Base-by-base conservation (phyloP, 2,329 filamentous ascomycete genomes). In the Xylaria sp. region DNA sequence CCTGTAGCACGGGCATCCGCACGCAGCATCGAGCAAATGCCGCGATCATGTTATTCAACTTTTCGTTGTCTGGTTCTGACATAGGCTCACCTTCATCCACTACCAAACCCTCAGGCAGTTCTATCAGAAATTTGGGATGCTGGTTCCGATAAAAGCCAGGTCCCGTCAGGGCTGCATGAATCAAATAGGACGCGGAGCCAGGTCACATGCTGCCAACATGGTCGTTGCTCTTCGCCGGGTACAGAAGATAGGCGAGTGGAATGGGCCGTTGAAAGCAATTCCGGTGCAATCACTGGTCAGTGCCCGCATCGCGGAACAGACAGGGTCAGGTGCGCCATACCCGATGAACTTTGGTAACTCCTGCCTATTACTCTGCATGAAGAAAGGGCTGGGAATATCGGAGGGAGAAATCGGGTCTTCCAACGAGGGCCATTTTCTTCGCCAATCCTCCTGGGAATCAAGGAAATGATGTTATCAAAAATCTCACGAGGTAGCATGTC, bases 11-110 rank as follows among this genome's bases (percentile, higher is more conserved):
- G 3, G 57, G 49, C 57, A 60, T 53, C 17, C 50, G 40, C 23
- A 37, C 50, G n/a, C 51, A 60, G 43, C 43, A 47, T 19, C 57
- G 50, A 42, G 50, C 57, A 17, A 60, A 60, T 23, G 51, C 51
- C 12, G 9, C 12, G 6, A 50, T 31, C 43, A 60, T 33, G 14
- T 23, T 28, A 25, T 55, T 37, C 23, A 60, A 3, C 23, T 19
- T 49, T 17, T 51, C 51, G 11, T 45, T 28, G 8, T 38, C 21
- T 2, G 33, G 33, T 8, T 21, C 17, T 4, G 40, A n/a, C 6
- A 8, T 5, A 4, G 14, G 4, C 31, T 3, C 11, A 12, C 14
- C 42, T 25, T 38, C 15, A 33, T 19, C 33, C 2, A 42, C 33
- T 12, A 52, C 23, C 9, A 51, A 43, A 6, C 46, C 37, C 46